A percentile compares a stretch with the other conserved stretches of the same genome.
Conservation (phyloP, 768 basidiomycete species). For the Rhodocollybia butyracea region DNA sequence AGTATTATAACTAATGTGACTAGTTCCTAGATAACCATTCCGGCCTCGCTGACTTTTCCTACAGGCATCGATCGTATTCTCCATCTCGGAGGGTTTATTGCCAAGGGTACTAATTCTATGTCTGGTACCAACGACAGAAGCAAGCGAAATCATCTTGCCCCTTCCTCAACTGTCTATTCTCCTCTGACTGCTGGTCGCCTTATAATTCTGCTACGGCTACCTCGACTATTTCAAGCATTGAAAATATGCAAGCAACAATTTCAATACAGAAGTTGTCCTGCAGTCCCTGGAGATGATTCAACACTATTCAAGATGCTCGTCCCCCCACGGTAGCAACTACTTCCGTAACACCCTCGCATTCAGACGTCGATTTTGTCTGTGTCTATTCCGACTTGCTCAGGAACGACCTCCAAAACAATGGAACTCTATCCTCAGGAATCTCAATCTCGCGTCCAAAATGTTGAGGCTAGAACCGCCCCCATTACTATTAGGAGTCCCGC, state of each 20-base stretch:
- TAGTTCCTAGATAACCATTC: not conserved
- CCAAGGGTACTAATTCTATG: not conserved
- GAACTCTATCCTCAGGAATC: not conserved
- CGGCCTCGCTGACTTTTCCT: not conserved
- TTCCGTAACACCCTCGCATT: not conserved
- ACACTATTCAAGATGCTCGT: not conserved
- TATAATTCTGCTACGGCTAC: not conserved
- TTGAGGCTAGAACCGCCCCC: too few species aligned
- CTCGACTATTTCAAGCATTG: not conserved
- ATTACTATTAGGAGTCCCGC: too few species aligned
- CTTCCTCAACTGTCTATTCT: not conserved
- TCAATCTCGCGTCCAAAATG: conserved; percentile 5
- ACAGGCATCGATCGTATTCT: not conserved
- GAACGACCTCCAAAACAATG: not conserved
- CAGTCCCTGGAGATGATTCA: not conserved
- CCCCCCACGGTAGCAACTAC: not conserved
- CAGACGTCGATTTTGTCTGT: not conserved
- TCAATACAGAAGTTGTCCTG: not conserved
- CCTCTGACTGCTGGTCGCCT: conserved; percentile 1
- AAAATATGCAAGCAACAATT: not conserved
- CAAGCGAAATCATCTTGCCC: not conserved
- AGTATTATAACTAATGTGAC: conserved; percentile 2
- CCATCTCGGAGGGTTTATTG: not conserved
- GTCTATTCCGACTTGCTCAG: not conserved
- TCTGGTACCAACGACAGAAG: not conserved